A percentile compares a stretch with the other conserved stretches of the same genome.
Evolutionary conservation across 768 basidiomycete species (phyloP).

Genomic region (Phaeolepiota aurea): DNA sequence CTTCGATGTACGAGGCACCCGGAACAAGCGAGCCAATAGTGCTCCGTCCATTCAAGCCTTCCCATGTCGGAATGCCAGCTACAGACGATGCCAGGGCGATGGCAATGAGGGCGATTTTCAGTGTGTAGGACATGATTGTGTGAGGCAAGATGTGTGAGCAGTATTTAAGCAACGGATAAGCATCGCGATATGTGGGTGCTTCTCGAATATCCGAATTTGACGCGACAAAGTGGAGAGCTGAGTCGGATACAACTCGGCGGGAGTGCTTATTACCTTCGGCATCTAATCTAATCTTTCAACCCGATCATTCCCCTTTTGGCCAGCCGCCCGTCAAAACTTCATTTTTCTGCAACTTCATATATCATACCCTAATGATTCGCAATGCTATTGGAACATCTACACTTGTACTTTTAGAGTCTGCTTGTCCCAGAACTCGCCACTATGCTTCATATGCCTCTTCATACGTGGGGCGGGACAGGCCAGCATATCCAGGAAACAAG

Average conservation of each 20-base stretch:
- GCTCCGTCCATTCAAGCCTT: slow-evolving; percentile 24
- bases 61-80: slow-evolving; percentile 32
- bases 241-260: neutral
- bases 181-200: slow-evolving; percentile 14
- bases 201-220: slow-evolving; percentile 15
- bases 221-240: too few species aligned
- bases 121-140: too few species aligned
- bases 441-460: neutral
- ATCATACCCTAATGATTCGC: neutral
- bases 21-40: slow-evolving; percentile 34
- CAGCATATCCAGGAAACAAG: too few species aligned
- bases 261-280: neutral
- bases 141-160: slow-evolving; percentile 6
- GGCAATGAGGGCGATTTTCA: too few species aligned
- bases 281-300: neutral
- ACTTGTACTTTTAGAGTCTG: too few species aligned
- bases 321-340: neutral
- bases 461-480: too few species aligned
- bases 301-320: too few species aligned
- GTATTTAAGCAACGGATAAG: slow-evolving; percentile 15
- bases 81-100: slow-evolving; percentile 14
- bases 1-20: slow-evolving; percentile 30
- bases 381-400: too few species aligned
- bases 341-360: neutral
- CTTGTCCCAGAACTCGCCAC: too few species aligned